A percentile compares a stretch with the other conserved stretches of the same genome.
Conservation (phyloP, 2,329 filamentous ascomycete species). For the Trichophyton benhamiae region DNA sequence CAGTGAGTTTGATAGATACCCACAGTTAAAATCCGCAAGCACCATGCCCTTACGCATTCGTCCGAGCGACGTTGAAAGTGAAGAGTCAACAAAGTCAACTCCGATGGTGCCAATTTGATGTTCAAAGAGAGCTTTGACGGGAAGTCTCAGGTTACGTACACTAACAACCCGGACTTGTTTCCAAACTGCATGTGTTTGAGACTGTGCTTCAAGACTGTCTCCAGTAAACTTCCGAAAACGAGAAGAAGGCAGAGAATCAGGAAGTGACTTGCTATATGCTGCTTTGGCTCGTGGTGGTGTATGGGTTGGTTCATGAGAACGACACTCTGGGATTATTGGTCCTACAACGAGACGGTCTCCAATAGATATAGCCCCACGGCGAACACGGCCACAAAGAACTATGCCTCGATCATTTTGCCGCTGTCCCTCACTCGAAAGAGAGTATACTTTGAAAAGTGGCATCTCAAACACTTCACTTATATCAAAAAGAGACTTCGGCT, state of each 20-base stretch:
- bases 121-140: conserved; percentile 60
- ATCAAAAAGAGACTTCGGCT: conserved; percentile 61
- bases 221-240: conserved; percentile 19
- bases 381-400: conserved; percentile 75
- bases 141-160: conserved; percentile 73
- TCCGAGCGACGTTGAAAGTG: conserved; percentile 18
- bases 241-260: conserved; percentile 25
- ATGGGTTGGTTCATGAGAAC: conserved; percentile 17
- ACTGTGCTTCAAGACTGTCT: conserved; percentile 40
- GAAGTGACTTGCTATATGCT: conserved; percentile 22
- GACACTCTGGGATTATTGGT: conserved; percentile 47
- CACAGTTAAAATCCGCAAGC: conserved; percentile 48
- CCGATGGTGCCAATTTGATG: conserved; percentile 88
- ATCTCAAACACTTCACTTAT: conserved; percentile 82
- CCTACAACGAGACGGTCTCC: conserved; percentile 70
- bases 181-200: conserved; percentile 58
- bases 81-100: conserved; percentile 38
- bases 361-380: conserved; percentile 63
- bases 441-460: conserved; percentile 48
- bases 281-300: conserved; percentile 16
- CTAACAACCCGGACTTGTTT: conserved; percentile 68
- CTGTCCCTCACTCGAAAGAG: conserved; percentile 27
- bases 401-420: conserved; percentile 43
- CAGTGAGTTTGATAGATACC: conserved; percentile 18
- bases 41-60: conserved; percentile 69